phyloP scores from a whole-genome alignment of 163 green algal genomes.

The Chlamydomonas reinhardtii region DNA sequence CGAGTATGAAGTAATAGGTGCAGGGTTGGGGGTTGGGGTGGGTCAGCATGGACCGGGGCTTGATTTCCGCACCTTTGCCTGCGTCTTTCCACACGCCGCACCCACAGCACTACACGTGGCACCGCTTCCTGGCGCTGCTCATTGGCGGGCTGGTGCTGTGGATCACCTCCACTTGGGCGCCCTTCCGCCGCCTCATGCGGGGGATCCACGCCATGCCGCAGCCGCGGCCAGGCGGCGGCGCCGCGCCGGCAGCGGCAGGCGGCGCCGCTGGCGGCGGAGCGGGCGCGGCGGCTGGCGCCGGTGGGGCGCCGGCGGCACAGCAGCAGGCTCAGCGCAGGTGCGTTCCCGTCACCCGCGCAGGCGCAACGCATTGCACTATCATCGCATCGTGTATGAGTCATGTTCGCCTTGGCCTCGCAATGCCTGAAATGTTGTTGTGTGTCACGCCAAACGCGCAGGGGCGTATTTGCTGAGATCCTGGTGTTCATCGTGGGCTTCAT shows the following conservation, averaged over 20 bases:
- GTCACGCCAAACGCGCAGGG: not conserved
- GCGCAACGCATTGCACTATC: no score
- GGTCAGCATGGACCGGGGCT: no score
- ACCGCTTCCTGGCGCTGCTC: conserved; percentile 56
- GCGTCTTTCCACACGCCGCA: not conserved
- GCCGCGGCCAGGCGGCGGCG: not conserved
- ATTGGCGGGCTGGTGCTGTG: conserved; percentile 54
- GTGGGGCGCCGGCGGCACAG: not conserved
- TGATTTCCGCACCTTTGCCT: not conserved
- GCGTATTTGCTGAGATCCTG: conserved; percentile 61
- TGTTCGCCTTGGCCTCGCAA: no score
- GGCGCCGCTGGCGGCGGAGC: not conserved
- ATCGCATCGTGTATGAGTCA: no score
- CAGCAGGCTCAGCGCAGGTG: conserved; percentile 12
- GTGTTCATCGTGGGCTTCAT: conserved; percentile 70
- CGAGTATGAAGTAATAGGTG: no score
- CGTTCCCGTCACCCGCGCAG: no score
- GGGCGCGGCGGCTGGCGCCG: not conserved
- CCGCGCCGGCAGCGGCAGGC: not conserved
- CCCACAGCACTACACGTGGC: conserved; percentile 69
- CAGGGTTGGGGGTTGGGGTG: no score
- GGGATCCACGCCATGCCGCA: conserved; percentile 39
- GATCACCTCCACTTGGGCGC: conserved; percentile 56
- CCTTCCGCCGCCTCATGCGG: conserved; percentile 56
- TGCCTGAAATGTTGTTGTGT: no score